A percentile compares a stretch with the other conserved stretches of the same genome.
These are phyloP conservation scores for Furcasterigmium furcatum DNA, from an alignment of 2,329 filamentous ascomycete species.

Conservation along the genomic window DNA sequence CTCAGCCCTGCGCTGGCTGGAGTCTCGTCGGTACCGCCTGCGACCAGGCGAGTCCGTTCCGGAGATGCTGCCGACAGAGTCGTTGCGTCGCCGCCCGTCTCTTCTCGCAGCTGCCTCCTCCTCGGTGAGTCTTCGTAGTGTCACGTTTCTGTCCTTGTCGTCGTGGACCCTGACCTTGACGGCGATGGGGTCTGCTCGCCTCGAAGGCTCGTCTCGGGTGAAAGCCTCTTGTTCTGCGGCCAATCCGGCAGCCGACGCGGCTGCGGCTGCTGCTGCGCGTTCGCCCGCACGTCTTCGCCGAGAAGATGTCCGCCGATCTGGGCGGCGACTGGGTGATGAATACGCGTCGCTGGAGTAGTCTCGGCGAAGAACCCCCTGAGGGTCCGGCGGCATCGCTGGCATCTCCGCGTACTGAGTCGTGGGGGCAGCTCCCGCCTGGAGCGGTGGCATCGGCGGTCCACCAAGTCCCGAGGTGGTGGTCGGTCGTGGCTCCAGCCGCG, in stretches of 20 bases:
- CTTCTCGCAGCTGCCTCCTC: slow-evolving; percentile 48
- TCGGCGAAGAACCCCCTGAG: slow-evolving; percentile 35
- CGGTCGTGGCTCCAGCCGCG: slow-evolving; percentile 34
- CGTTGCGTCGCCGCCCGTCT: slow-evolving; percentile 35
- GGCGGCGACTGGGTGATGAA: slow-evolving; percentile 34
- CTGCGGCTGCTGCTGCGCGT: slow-evolving; percentile 42
- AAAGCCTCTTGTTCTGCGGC: slow-evolving; percentile 44
- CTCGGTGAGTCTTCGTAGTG: slow-evolving; percentile 57
- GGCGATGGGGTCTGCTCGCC: slow-evolving; percentile 44
- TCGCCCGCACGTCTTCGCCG: slow-evolving; percentile 43
- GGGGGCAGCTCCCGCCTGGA: slow-evolving; percentile 19
- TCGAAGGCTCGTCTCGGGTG: slow-evolving; percentile 27
- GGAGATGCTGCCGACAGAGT: slow-evolving; percentile 54
- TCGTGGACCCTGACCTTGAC: slow-evolving; percentile 60
- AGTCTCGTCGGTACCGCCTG: slow-evolving; percentile 53
- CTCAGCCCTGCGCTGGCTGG: slow-evolving; percentile 43
- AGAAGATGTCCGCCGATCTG: slow-evolving; percentile 40
- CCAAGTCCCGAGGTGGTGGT: slow-evolving; percentile 20
- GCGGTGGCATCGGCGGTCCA: slow-evolving; percentile 34
- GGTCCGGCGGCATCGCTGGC: slow-evolving; percentile 46
- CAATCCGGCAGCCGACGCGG: slow-evolving; percentile 41
- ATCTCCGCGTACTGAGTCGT: slow-evolving; percentile 22
- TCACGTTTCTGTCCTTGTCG: slow-evolving; percentile 58
- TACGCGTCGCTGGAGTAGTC: slow-evolving; percentile 41
- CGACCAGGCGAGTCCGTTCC: slow-evolving; percentile 49